Evolutionary conservation across 2,329 filamentous ascomycete species (phyloP), one percentile per base, ranked within the genome.

Genomic region (Phaeophleospora eucalypticola): DNA sequence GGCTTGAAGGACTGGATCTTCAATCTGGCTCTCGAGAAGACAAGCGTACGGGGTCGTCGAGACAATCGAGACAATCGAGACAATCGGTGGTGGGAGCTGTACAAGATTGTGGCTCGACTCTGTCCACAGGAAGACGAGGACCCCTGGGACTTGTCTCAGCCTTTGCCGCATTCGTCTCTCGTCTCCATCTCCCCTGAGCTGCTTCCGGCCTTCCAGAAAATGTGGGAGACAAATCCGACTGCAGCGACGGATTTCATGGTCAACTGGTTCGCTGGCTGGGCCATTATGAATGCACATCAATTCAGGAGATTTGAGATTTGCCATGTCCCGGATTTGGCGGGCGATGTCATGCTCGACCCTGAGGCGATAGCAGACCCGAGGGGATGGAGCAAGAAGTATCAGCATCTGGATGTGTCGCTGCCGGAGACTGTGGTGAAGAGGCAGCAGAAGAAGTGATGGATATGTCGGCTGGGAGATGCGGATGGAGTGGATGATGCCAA

Each of bases 241-340:
- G 49, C 48, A 20, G 59, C 64, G 2, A 61, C 61, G 2, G 61
- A 63, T 21, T 49, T 51, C 4, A 47, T 65, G 42, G 60, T 66
- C 12, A 50, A 64, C 2, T 64, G 62, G 62, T 68, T 67, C 35
- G 63, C 63, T 2, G 62, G 61, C 17, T 62, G 57, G 54, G 45
- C 47, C 18, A 35, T 57, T 3, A 18, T 48, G 17, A 49, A 65
- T 9, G 54, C 53, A 2, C 46, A 37, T 20, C 51, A 49, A 3
- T 64, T 54, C 42, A 43, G 64, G 14, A 58, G 57, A 21, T 65
- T 67, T 41, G 38, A 56, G 8, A 53, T 68, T 8, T 56, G 59
- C 32, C 49, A 65, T 42, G 24, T 29, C 7, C 24, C 24, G 7
- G 12, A 12, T 6, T 7, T 12, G 24, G 24, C 6, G 24, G 7